phyloP scores from a whole-genome alignment of 176 grass and related monocot species.

The Phragmites australis region DNA sequence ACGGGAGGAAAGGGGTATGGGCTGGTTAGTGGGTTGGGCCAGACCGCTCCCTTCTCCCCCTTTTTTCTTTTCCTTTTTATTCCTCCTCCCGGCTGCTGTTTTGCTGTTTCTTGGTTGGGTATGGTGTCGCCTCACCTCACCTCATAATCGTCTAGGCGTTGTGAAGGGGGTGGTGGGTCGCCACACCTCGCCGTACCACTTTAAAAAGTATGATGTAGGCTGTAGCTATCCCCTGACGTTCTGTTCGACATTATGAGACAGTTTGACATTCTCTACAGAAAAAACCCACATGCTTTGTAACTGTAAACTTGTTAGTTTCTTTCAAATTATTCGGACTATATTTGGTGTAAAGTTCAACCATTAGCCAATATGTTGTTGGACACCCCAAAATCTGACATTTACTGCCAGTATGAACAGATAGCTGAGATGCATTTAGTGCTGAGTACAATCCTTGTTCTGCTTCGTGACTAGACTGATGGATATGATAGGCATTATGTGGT shows the following conservation, averaged over 20 bases:
- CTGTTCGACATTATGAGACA: neutral
- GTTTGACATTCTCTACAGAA: neutral
- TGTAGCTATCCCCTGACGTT: slow-evolving; percentile 3
- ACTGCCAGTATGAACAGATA: neutral
- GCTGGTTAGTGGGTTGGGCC: too few species aligned
- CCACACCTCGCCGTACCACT: too few species aligned
- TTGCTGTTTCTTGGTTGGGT: too few species aligned
- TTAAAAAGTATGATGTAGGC: too few species aligned
- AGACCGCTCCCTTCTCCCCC: too few species aligned
- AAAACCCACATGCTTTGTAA: neutral
- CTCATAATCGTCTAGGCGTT: too few species aligned
- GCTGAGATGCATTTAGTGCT: neutral
- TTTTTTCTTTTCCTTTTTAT: too few species aligned
- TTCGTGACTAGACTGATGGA: neutral
- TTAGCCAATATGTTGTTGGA: neutral
- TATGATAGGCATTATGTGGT: neutral
- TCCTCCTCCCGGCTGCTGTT: too few species aligned
- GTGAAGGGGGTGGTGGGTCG: too few species aligned
- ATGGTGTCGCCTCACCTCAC: too few species aligned
- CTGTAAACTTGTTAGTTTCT: neutral
- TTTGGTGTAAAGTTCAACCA: neutral
- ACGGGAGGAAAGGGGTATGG: too few species aligned
- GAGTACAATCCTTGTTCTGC: slow-evolving; percentile 1
- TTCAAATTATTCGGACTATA: neutral
- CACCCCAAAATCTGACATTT: neutral